These are phyloP conservation scores for Cylindrotheca fusiformis DNA, from an alignment of 108 stramenopile species.

Conservation along the genomic window DNA sequence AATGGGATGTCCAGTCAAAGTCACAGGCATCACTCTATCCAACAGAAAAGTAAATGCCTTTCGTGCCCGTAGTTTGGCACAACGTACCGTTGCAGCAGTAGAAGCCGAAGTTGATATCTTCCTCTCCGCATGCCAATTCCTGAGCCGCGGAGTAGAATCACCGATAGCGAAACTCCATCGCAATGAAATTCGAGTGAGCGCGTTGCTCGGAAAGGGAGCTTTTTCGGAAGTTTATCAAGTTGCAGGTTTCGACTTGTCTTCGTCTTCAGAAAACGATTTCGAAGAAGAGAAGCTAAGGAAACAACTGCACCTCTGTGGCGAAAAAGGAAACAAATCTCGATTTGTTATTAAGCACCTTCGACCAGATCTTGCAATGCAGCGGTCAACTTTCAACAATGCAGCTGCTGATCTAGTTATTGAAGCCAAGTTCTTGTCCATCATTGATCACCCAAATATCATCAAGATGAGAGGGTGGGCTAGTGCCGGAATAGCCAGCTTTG, in stretches of 20 bases:
- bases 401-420: conserved; percentile 64
- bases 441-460: conserved; percentile 53
- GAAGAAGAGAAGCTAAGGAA: neutral
- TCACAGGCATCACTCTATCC: neutral
- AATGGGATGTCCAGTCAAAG: neutral
- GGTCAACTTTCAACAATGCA: conserved; percentile 37
- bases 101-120: conserved; percentile 7
- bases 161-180: conserved; percentile 13
- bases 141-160: neutral
- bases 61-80: conserved; percentile 11
- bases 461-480: conserved; percentile 28
- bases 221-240: conserved; percentile 61
- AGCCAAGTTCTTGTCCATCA: conserved; percentile 42
- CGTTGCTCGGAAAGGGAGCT: conserved; percentile 48
- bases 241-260: conserved; percentile 5
- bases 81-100: conserved; percentile 7
- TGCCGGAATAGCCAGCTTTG: conserved; percentile 34
- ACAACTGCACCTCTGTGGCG: neutral
- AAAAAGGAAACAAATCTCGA: neutral
- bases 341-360: conserved; percentile 64
- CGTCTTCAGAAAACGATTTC: neutral
- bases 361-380: conserved; percentile 11
- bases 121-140: neutral
- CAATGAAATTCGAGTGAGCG: conserved; percentile 34
- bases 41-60: neutral